Base-by-base conservation (phyloP, 2,329 filamentous ascomycete genomes). In the Nothophoma quercina region DNA sequence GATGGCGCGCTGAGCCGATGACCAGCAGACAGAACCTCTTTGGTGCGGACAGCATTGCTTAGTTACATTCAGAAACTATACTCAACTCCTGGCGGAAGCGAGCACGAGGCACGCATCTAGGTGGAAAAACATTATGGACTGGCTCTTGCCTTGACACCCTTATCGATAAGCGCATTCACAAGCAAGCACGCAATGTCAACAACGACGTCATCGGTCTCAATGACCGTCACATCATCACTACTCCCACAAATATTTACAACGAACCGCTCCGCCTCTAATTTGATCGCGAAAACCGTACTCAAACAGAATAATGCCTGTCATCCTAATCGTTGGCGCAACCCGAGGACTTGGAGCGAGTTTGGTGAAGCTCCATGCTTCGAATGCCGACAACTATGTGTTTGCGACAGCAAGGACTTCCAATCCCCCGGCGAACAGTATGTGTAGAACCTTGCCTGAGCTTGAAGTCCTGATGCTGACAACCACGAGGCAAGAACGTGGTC, bases 311-410 rank as follows among this genome's bases (percentile, higher is more conserved):
- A 72, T 72, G 69, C 51, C 66, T 33, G 79, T 77, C 28, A 75
- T 88, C 26, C 79, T 90, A 2, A 79, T 91, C 22, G 78, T 91
- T 22, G 88, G 88, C 39, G 87, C 85, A 3, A 90, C 87, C 1
- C 81, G 88, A 33, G 88, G 88, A 45, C 79, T 90, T 3, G 88
- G 88, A 3, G 83, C 83, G 40, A 82, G 83, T 15, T 77, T 90
- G 22, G 78, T 79, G 23, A 82, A 83, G 58, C 73, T 80, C 39
- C 90, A 90, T 64, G 79, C 82, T 18, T 56, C 59, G n/a, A 44
- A 65, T 30, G 13, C 60, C 9, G 63, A 73, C 23, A 81, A 79
- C 36, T 75, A 73, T 6, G 84, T 90, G 25, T 85, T 83, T 59
- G 87, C 81, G 40, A 89, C 86, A 7, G 80, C 84, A 6, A 79